phyloP scores from a whole-genome alignment of 2,329 filamentous ascomycete species.

The Colletotrichum liriopes region DNA sequence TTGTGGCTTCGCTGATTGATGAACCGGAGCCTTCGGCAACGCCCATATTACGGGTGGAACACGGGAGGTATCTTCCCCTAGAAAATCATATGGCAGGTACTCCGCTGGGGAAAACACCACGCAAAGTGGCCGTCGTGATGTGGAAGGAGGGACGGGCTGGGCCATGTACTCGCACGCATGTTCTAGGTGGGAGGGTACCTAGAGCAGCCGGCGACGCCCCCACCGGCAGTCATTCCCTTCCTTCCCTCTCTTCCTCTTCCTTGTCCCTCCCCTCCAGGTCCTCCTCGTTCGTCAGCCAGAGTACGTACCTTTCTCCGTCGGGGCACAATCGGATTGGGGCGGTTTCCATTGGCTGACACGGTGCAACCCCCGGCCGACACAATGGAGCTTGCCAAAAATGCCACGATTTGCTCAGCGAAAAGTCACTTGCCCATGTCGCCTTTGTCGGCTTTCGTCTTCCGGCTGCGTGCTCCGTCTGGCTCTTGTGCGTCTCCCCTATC shows the following conservation, averaged over 20 bases:
- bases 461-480: neutral
- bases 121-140: slow-evolving; percentile 1
- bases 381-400: slow-evolving; percentile 5
- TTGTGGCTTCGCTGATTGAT: slow-evolving; percentile 23
- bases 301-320: slow-evolving; percentile 23
- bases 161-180: neutral
- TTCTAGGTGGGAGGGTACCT: neutral
- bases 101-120: neutral
- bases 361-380: neutral
- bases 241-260: neutral
- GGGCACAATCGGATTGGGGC: slow-evolving; percentile 21
- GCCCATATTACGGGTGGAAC: slow-evolving; percentile 28
- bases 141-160: slow-evolving; percentile 3
- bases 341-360: slow-evolving; percentile 23
- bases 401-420: slow-evolving; percentile 20
- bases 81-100: neutral
- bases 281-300: slow-evolving; percentile 11
- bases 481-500: neutral
- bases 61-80: neutral
- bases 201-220: no score
- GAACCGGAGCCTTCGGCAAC: slow-evolving; percentile 40
- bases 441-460: slow-evolving; percentile 4
- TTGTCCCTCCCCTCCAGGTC: slow-evolving; percentile 9
- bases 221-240: neutral
- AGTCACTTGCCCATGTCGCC: slow-evolving; percentile 16